Evolutionary conservation across 148 eudicot genomes (phyloP).

Genomic region (Pouteria glomerata): DNA sequence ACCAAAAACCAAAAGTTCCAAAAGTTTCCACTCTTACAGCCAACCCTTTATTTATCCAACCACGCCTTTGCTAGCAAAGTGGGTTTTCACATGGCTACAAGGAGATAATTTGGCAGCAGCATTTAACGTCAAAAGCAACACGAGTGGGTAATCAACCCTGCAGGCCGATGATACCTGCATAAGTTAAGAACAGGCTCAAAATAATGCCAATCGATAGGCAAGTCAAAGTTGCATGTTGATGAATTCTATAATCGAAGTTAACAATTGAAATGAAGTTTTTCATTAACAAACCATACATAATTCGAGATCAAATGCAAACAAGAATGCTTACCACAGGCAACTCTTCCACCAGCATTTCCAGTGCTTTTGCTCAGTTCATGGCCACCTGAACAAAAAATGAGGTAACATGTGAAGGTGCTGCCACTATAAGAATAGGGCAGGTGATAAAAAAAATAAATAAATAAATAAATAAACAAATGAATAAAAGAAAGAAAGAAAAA

Average conservation of each 20-base stretch:
- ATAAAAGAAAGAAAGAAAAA: no score
- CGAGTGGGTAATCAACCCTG: constrained; percentile 31
- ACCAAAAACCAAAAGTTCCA: no score
- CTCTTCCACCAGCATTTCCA: constrained; percentile 77
- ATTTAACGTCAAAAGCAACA: background rate
- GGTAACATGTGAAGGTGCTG: background rate
- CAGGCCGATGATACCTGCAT: constrained; percentile 59
- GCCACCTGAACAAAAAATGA: constrained; percentile 36
- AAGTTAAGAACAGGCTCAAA: background rate
- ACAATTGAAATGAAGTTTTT: background rate
- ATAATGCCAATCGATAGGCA: background rate
- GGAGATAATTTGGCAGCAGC: background rate
- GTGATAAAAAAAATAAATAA: background rate
- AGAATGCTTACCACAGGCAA: constrained; percentile 63
- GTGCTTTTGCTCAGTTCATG: constrained; percentile 78
- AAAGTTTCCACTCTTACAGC: no score
- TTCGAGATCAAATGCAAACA: background rate
- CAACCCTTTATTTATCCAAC: background rate
- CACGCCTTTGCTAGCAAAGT: background rate
- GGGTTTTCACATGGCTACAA: background rate
- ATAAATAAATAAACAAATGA: no score
- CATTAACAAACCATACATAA: no score
- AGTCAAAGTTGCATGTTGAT: background rate
- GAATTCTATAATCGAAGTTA: background rate
- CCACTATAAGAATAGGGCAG: background rate